Conservation (phyloP, 257 asterid species). For the Perilla frutescens region DNA sequence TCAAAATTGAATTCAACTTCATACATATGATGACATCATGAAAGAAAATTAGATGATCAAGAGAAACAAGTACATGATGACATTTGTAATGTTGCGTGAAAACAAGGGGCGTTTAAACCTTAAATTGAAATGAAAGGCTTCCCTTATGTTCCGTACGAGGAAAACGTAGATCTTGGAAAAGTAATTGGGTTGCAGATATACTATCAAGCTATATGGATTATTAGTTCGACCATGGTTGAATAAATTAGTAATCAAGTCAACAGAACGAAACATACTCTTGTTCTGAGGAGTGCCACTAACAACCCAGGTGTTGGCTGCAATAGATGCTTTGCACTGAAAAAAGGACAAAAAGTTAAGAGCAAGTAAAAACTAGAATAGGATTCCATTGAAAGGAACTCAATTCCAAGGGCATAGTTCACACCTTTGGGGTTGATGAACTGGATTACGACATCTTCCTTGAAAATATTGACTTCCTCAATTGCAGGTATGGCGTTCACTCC, state of each 20-base stretch:
- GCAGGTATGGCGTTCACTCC: slow-evolving; percentile 76
- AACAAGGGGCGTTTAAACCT: background rate
- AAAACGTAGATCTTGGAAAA: background rate
- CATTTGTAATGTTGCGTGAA: too few relatives aligned
- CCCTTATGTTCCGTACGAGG: background rate
- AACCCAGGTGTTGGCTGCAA: slow-evolving; percentile 81
- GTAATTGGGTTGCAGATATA: background rate
- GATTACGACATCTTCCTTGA: slow-evolving; percentile 74
- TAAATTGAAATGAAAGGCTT: background rate
- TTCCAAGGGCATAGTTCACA: slow-evolving; percentile 8
- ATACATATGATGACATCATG: too few relatives aligned
- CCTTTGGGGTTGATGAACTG: slow-evolving; percentile 73
- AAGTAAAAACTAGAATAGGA: background rate
- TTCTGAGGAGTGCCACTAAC: slow-evolving; percentile 78
- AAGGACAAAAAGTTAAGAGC: background rate
- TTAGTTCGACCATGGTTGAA: background rate
- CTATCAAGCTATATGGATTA: background rate
- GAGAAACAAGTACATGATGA: too few relatives aligned
- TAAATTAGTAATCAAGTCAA: too few relatives aligned
- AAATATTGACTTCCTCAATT: slow-evolving; percentile 75
- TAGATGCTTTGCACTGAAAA: slow-evolving; percentile 71
- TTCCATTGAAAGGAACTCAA: background rate
- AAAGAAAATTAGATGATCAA: too few relatives aligned
- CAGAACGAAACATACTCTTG: slow-evolving; percentile 72
- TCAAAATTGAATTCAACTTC: background rate